Conservation (phyloP, 129 eudicot genomes). For the Pseudognaphalium luteoalbum region DNA sequence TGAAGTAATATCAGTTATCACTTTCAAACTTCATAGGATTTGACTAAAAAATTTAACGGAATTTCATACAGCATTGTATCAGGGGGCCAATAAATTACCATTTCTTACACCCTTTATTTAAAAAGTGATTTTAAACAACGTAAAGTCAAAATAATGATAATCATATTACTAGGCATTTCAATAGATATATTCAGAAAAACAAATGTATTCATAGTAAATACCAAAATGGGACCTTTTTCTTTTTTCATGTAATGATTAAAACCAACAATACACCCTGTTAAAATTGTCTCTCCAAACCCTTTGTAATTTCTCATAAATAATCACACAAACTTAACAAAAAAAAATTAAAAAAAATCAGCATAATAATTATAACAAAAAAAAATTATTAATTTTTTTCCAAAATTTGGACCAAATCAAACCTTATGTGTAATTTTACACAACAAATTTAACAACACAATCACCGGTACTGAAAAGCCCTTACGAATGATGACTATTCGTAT, state of each 20-base stretch:
- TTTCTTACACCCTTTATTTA: conserved; percentile 13
- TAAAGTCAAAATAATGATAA: conserved; percentile 15
- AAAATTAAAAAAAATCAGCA: conserved; percentile 20
- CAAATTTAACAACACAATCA: conserved; percentile 47
- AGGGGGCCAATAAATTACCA: conserved; percentile 17
- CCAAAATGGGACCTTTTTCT: conserved; percentile 27
- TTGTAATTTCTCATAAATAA: conserved; percentile 40
- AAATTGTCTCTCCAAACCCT: conserved; percentile 46
- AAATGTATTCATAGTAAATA: conserved; percentile 26
- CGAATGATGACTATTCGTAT: conserved; percentile 59
- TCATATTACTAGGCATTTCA: neutral
- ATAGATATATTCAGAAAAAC: neutral
- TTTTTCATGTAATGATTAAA: conserved; percentile 29
- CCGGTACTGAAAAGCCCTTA: conserved; percentile 17
- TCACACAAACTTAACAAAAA: conserved; percentile 36
- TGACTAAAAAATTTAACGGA: conserved; percentile 31
- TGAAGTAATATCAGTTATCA: conserved; percentile 21
- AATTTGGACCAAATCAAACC: conserved; percentile 60
- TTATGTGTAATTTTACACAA: conserved; percentile 56
- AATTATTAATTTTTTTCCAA: conserved; percentile 28
- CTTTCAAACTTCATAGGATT: conserved; percentile 25
- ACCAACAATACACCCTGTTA: conserved; percentile 41
- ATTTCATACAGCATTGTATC: conserved; percentile 22
- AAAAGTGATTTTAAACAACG: neutral
- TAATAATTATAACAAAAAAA: conserved; percentile 24